Evolutionary conservation across 805 yeast species (phyloP).

Genomic region (Wickerhamomyces alni): DNA sequence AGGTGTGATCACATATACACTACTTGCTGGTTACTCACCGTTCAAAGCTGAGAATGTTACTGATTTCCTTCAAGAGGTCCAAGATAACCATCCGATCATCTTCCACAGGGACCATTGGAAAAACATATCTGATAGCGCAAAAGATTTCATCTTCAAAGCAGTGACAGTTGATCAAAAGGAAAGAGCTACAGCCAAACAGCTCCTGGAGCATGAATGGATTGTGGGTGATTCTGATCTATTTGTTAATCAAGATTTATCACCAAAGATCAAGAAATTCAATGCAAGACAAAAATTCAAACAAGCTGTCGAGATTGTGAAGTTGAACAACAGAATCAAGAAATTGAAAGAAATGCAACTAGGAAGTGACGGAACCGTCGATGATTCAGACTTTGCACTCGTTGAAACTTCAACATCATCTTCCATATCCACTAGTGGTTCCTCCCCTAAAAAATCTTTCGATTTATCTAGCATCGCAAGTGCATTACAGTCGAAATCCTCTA

Average conservation of each 20-base stretch:
- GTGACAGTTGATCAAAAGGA: constrained; percentile 60
- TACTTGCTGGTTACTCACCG: constrained; percentile 89
- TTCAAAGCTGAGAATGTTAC: constrained; percentile 78
- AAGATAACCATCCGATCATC: constrained; percentile 63
- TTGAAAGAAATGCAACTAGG: constrained; percentile 46
- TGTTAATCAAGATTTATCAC: constrained; percentile 61
- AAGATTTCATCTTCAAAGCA: constrained; percentile 66
- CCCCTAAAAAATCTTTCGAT: constrained; percentile 12
- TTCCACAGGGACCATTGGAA: constrained; percentile 89
- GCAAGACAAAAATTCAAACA: constrained; percentile 80
- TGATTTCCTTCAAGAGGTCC: constrained; percentile 78
- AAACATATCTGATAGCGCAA: constrained; percentile 73
- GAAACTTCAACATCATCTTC: not conserved
- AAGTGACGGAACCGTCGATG: constrained; percentile 46
- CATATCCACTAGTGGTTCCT: not conserved
- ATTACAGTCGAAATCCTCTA: constrained; percentile 3
- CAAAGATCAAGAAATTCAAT: constrained; percentile 71
- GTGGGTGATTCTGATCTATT: constrained; percentile 39
- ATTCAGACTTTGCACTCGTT: constrained; percentile 6
- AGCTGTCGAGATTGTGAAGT: constrained; percentile 78
- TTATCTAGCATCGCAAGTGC: constrained; percentile 17
- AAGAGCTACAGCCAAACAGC: constrained; percentile 62
- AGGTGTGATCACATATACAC: constrained; percentile 88
- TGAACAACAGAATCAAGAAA: constrained; percentile 72
- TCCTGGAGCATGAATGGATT: constrained; percentile 76